Percentiles rank a stretch among this genome's conserved stretches.
These are phyloP conservation scores for Xylaria sp. DNA, from an alignment of 2,329 filamentous ascomycete genomes.

Conservation along the genomic window DNA sequence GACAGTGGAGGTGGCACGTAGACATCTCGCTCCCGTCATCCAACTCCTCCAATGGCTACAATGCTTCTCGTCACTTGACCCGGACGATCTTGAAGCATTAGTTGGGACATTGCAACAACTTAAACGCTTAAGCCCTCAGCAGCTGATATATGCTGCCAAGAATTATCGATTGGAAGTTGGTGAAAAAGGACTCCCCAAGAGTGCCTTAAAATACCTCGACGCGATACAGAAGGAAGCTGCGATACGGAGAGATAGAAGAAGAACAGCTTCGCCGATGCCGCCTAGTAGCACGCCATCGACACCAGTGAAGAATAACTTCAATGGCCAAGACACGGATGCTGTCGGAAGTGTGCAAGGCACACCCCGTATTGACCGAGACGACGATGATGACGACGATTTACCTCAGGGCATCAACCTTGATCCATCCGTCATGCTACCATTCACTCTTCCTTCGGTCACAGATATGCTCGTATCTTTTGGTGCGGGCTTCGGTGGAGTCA, in stretches of 20 bases:
- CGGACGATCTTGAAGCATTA: slow-evolving; percentile 87
- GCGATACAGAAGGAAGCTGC: slow-evolving; percentile 81
- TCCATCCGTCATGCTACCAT: slow-evolving; percentile 91
- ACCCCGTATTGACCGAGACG: slow-evolving; percentile 60
- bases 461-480: slow-evolving; percentile 98
- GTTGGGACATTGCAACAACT: slow-evolving; percentile 91
- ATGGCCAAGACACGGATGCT: slow-evolving; percentile 58
- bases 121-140: slow-evolving; percentile 83
- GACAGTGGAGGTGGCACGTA: slow-evolving; percentile 83
- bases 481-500: slow-evolving; percentile 91
- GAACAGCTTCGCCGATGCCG: slow-evolving; percentile 57
- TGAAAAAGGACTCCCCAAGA: slow-evolving; percentile 90
- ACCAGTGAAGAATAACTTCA: slow-evolving; percentile 52
- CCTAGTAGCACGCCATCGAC: slow-evolving; percentile 51
- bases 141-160: slow-evolving; percentile 90
- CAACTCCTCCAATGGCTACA: slow-evolving; percentile 97
- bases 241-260: slow-evolving; percentile 66
- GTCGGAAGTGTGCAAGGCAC: slow-evolving; percentile 57
- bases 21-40: slow-evolving; percentile 89
- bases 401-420: slow-evolving; percentile 84
- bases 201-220: slow-evolving; percentile 85
- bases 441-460: slow-evolving; percentile 92
- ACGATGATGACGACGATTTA: slow-evolving; percentile 75
- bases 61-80: slow-evolving; percentile 90
- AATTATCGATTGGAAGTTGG: slow-evolving; percentile 96